Percentiles rank a stretch among this genome's conserved stretches.
Evolutionary conservation across 2,329 filamentous ascomycete genomes (phyloP).

Genomic region (Aotearoamyces nothofagi): DNA sequence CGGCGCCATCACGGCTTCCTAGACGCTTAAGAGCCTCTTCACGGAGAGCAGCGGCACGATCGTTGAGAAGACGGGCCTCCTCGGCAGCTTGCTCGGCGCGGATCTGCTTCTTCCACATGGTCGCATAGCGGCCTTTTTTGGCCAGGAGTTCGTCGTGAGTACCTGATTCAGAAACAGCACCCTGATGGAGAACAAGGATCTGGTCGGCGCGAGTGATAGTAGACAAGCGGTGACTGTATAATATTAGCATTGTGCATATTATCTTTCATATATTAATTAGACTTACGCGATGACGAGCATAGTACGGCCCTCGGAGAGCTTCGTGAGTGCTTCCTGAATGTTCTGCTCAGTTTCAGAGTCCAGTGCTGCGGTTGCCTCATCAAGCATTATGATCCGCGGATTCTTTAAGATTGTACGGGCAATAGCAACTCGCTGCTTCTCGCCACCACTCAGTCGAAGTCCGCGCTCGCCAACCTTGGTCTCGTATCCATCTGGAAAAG

Average conservation of each 20-base stretch:
- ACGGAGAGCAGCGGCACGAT: constrained; percentile 1
- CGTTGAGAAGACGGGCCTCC: constrained; percentile 24
- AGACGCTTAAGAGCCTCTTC: constrained; percentile 1
- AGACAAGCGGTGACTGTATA: constrained; percentile 55
- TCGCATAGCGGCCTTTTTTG: constrained; percentile 53
- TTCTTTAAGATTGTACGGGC: constrained; percentile 87
- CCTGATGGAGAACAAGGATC: constrained; percentile 68
- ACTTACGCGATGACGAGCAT: constrained; percentile 87
- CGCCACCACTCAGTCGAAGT: constrained; percentile 72
- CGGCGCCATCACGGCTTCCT: neutral
- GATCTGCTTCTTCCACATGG: constrained; percentile 79
- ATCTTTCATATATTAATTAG: constrained; percentile 1
- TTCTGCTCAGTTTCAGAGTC: constrained; percentile 89
- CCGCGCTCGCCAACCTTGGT: constrained; percentile 88
- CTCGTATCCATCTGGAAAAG: constrained; percentile 75
- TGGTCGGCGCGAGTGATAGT: constrained; percentile 87
- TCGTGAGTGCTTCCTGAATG: constrained; percentile 75
- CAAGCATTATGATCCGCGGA: constrained; percentile 79
- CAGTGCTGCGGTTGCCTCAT: constrained; percentile 83
- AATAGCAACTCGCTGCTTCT: constrained; percentile 89
- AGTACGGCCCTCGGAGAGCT: constrained; percentile 71
- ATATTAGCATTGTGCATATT: constrained; percentile 7
- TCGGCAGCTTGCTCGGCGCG: constrained; percentile 53
- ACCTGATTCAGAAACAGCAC: constrained; percentile 63
- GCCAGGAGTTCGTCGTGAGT: constrained; percentile 64